Conservation (phyloP, 495 filamentous ascomycete species). For the Podospora fimiseda region DNA sequence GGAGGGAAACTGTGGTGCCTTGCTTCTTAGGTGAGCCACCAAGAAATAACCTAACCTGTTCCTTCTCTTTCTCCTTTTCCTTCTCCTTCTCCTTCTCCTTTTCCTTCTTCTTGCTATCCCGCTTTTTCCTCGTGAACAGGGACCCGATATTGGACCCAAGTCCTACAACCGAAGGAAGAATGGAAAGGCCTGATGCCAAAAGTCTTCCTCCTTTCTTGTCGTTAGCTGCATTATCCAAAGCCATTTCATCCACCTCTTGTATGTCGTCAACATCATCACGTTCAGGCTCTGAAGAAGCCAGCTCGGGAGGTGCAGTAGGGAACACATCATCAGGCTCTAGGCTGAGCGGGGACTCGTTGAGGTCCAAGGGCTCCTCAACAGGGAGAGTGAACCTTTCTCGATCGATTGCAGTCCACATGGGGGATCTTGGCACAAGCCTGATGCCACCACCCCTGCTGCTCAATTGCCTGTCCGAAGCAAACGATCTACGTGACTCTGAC, state of each 20-base stretch:
- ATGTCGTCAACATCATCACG: background rate
- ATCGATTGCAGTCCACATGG: too few relatives aligned
- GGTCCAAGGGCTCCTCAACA: too few relatives aligned
- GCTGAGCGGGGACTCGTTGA: background rate
- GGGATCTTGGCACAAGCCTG: background rate
- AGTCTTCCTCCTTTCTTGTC: background rate
- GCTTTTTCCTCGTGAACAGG: background rate
- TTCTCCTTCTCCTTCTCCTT: slow-evolving; percentile 21
- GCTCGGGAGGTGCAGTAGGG: background rate
- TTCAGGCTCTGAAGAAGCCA: too few relatives aligned
- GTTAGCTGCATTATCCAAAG: background rate
- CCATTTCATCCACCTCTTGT: background rate
- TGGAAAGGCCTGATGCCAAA: background rate
- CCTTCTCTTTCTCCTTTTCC: slow-evolving; percentile 1
- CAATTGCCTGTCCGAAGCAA: background rate
- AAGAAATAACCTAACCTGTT: background rate
- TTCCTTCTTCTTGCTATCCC: slow-evolving; percentile 23
- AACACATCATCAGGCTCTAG: background rate
- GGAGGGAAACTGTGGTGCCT: slow-evolving; percentile 2
- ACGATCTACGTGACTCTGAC: background rate
- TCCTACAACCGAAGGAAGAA: background rate
- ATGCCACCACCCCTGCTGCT: background rate
- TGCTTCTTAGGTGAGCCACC: too few relatives aligned
- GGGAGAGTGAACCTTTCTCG: too few relatives aligned
- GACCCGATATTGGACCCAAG: background rate